Evolutionary conservation across 495 filamentous ascomycete genomes (phyloP).

Genomic region (Talaromyces proteolyticus): DNA sequence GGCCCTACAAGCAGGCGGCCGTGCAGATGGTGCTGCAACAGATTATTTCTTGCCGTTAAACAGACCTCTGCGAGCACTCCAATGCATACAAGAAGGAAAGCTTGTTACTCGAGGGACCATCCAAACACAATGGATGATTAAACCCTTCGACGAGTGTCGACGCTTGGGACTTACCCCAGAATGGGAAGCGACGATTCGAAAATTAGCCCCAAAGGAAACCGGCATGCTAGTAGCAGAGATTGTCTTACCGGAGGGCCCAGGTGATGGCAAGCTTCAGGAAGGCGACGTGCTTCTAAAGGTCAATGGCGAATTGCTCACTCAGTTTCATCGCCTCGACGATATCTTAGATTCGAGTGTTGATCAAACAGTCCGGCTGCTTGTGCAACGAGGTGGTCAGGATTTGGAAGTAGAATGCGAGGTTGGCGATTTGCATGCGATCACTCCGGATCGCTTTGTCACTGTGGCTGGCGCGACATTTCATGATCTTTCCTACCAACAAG

Average conservation of each 20-base stretch:
- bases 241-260: slow-evolving; percentile 85
- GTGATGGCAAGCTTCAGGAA: slow-evolving; percentile 77
- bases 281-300: slow-evolving; percentile 95
- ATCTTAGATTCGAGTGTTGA: slow-evolving; percentile 88
- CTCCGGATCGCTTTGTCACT: slow-evolving; percentile 89
- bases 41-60: slow-evolving; percentile 97
- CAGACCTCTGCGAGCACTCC: slow-evolving; percentile 76
- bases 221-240: slow-evolving; percentile 97
- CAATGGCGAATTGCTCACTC: slow-evolving; percentile 88
- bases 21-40: slow-evolving; percentile 90
- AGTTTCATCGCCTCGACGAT: slow-evolving; percentile 89
- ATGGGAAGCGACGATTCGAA: slow-evolving; percentile 79
- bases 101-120: slow-evolving; percentile 88
- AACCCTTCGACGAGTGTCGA: slow-evolving; percentile 96
- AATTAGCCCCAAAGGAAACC: slow-evolving; percentile 83
- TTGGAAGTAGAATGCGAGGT: slow-evolving; percentile 80
- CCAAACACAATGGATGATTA: slow-evolving; percentile 93
- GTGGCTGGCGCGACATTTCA: slow-evolving; percentile 94
- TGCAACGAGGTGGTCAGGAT: slow-evolving; percentile 85
- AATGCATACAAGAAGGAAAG: slow-evolving; percentile 71
- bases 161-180: slow-evolving; percentile 77
- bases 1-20: slow-evolving; percentile 89
- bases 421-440: slow-evolving; percentile 89
- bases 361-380: slow-evolving; percentile 60
- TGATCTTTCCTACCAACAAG: slow-evolving; percentile 92